A percentile compares a stretch with the other conserved stretches of the same genome.
phyloP scores from a whole-genome alignment of 257 asterid species.

The Coffea canephora region DNA sequence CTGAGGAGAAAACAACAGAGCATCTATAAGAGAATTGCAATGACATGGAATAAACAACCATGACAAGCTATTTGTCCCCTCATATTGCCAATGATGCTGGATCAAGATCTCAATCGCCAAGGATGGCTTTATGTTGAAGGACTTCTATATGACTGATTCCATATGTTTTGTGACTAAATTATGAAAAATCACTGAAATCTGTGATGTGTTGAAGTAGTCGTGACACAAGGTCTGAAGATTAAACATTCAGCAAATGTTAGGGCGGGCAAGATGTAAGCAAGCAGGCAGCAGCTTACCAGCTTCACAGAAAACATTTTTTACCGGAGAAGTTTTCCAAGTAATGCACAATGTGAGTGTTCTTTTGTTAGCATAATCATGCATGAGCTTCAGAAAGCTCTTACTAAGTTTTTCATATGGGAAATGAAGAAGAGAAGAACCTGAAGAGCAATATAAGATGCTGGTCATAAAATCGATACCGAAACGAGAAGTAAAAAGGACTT shows the following conservation, averaged over 20 bases:
- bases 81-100: background rate
- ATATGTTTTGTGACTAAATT: background rate
- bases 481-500: conserved; percentile 29
- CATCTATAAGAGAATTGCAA: background rate
- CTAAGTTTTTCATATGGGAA: too few relatives aligned
- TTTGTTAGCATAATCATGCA: too few relatives aligned
- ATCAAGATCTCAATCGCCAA: background rate
- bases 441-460: background rate
- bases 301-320: background rate
- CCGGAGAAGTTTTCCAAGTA: background rate
- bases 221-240: too few relatives aligned
- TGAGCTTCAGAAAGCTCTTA: too few relatives aligned
- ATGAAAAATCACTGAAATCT: background rate
- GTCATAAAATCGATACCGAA: background rate
- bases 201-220: background rate
- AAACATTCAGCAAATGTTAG: background rate
- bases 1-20: background rate
- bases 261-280: background rate
- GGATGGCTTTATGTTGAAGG: background rate
- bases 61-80: background rate
- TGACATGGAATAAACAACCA: background rate
- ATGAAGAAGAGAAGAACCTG: too few relatives aligned
- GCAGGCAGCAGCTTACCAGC: background rate
- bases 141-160: background rate
- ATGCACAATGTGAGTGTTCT: background rate